These are phyloP conservation scores for Bauhinia variegata DNA, from an alignment of 306 rosid species.

Conservation along the genomic window DNA sequence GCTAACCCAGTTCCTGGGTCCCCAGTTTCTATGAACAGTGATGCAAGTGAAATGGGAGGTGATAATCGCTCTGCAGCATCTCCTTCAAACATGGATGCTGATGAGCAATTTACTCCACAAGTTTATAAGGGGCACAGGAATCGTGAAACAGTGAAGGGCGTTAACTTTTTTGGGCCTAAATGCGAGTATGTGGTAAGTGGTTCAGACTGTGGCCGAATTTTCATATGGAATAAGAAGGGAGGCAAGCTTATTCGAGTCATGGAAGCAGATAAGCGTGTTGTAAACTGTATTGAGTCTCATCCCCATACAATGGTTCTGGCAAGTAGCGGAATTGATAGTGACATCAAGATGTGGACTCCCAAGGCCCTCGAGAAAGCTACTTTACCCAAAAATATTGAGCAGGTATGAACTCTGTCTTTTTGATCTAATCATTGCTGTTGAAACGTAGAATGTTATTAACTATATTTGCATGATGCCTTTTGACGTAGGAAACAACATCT, in stretches of 20 bases:
- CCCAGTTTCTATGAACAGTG: slow-evolving; percentile 52
- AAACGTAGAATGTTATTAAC: slow-evolving; percentile 22
- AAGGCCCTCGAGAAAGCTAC: slow-evolving; percentile 79
- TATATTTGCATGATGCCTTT: slow-evolving; percentile 16
- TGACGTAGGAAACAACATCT: slow-evolving; percentile 21
- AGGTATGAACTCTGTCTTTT: slow-evolving; percentile 55
- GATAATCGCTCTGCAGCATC: slow-evolving; percentile 44
- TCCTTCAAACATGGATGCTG: slow-evolving; percentile 47
- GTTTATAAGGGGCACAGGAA: slow-evolving; percentile 87
- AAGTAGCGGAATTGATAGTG: slow-evolving; percentile 88
- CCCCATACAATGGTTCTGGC: slow-evolving; percentile 89
- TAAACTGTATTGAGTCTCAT: slow-evolving; percentile 92
- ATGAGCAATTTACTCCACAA: slow-evolving; percentile 59
- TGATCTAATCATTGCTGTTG: slow-evolving; percentile 29
- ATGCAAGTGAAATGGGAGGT: slow-evolving; percentile 60
- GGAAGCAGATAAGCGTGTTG: slow-evolving; percentile 82
- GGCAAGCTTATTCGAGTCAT: slow-evolving; percentile 91
- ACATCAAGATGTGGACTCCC: slow-evolving; percentile 93
- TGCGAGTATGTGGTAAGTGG: slow-evolving; percentile 95
- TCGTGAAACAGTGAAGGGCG: slow-evolving; percentile 86
- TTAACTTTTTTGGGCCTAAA: slow-evolving; percentile 85
- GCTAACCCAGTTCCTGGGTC: slow-evolving; percentile 53
- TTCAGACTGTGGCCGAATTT: slow-evolving; percentile 96
- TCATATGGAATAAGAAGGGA: slow-evolving; percentile 85
- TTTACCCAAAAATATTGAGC: slow-evolving; percentile 68